A percentile compares a stretch with the other conserved stretches of the same genome.
These are phyloP conservation scores for Hemerocallis citrina DNA, from an alignment of 106 monocot species.

Conservation along the genomic window DNA sequence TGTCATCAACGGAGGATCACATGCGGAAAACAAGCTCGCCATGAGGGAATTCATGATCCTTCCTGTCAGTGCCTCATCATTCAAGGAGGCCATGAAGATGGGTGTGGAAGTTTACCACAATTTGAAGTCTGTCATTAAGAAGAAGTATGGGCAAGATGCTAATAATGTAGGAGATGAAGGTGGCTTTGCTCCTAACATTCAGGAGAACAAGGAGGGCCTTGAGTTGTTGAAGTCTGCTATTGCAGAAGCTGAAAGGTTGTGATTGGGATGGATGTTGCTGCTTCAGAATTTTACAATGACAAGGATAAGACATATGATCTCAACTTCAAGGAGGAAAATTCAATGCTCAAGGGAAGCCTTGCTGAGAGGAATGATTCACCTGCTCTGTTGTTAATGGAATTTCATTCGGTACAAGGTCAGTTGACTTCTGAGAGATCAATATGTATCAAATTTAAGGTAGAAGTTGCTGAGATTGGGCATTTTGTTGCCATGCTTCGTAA, in stretches of 20 bases:
- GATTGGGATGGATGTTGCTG: conserved; percentile 99
- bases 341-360: conserved; percentile 17
- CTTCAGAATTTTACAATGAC: conserved; percentile 83
- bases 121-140: conserved; percentile 69
- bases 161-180: conserved; percentile 76
- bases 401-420: too few relatives aligned
- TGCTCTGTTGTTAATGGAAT: too few relatives aligned
- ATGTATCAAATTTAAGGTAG: too few relatives aligned
- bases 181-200: conserved; percentile 69
- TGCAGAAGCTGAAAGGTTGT: conserved; percentile 93
- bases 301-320: conserved; percentile 88
- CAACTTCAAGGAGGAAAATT: conserved; percentile 89
- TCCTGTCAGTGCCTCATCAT: conserved; percentile 78
- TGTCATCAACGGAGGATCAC: conserved; percentile 98
- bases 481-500: too few relatives aligned
- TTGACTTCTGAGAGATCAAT: too few relatives aligned
- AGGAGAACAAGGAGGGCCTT: conserved; percentile 75
- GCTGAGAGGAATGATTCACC: too few relatives aligned
- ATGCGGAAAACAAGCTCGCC: conserved; percentile 97
- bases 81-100: conserved; percentile 99
- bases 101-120: conserved; percentile 93
- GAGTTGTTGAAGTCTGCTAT: conserved; percentile 85
- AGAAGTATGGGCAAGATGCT: conserved; percentile 66
- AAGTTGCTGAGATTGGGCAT: too few relatives aligned
- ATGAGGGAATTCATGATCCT: conserved; percentile 99